phyloP scores from a whole-genome alignment of 805 yeast species.

The Metschnikowia reukaufii region DNA sequence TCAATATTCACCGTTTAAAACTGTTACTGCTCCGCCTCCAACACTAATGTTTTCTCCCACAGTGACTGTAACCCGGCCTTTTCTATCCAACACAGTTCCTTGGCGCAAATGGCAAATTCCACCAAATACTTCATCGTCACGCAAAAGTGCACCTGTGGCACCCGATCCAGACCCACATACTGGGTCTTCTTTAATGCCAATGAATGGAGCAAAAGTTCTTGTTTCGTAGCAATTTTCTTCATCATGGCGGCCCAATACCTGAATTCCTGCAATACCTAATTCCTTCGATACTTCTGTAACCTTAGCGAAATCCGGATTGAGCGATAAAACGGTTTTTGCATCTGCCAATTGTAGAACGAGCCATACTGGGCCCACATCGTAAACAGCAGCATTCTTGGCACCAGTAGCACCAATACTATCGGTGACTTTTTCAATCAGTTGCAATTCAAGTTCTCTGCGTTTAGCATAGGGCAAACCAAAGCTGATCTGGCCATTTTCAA shows the following conservation, averaged over 20 bases:
- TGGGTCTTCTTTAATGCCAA: constrained; percentile 48
- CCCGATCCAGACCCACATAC: constrained; percentile 54
- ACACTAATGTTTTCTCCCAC: constrained; percentile 25
- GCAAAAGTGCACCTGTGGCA: constrained; percentile 28
- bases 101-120: constrained; percentile 14
- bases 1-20: constrained; percentile 31
- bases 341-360: constrained; percentile 32
- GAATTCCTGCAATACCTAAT: constrained; percentile 33
- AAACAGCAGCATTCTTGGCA: constrained; percentile 25
- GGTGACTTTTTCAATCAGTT: constrained; percentile 8
- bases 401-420: constrained; percentile 11
- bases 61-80: constrained; percentile 32
- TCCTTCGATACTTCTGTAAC: constrained; percentile 21
- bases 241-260: constrained; percentile 35
- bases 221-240: constrained; percentile 27
- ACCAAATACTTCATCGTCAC: constrained; percentile 9
- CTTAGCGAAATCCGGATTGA: constrained; percentile 30
- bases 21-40: constrained; percentile 43
- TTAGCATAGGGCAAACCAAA: constrained; percentile 31
- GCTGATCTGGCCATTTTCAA: constrained; percentile 20
- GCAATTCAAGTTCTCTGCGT: constrained; percentile 12
- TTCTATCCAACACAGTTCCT: constrained; percentile 35
- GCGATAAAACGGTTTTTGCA: constrained; percentile 31
- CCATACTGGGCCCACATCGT: constrained; percentile 52
- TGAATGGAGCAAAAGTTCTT: constrained; percentile 44